These are phyloP conservation scores for Populus deltoides DNA, from an alignment of 345 rosid genomes.

Conservation along the genomic window DNA sequence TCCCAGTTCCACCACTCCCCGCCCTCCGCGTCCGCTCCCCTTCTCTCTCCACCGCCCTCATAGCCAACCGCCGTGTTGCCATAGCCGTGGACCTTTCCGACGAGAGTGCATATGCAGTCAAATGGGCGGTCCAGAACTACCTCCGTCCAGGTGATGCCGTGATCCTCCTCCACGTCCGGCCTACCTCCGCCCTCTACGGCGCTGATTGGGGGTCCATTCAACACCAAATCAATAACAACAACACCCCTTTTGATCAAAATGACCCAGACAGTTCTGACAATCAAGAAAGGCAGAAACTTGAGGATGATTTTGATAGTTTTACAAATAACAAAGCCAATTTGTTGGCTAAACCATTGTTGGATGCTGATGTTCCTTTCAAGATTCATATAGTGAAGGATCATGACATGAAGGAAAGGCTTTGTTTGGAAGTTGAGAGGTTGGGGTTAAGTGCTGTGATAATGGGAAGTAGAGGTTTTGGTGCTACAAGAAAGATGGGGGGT, in stretches of 20 bases:
- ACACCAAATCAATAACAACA: slow-evolving; percentile 19
- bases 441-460: slow-evolving; percentile 31
- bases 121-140: slow-evolving; percentile 31
- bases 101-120: slow-evolving; percentile 29
- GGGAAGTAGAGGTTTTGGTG: slow-evolving; percentile 38
- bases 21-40: slow-evolving; percentile 3
- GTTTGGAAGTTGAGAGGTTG: slow-evolving; percentile 33
- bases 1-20: slow-evolving; percentile 4
- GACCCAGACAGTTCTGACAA: background rate
- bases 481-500: slow-evolving; percentile 12
- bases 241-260: slow-evolving; percentile 8
- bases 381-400: slow-evolving; percentile 36
- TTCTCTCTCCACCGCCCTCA: slow-evolving; percentile 4
- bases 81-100: slow-evolving; percentile 33
- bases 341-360: slow-evolving; percentile 28
- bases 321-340: slow-evolving; percentile 20
- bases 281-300: slow-evolving; percentile 36
- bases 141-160: slow-evolving; percentile 60
- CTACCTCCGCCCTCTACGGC: slow-evolving; percentile 72
- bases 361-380: slow-evolving; percentile 25
- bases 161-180: slow-evolving; percentile 40
- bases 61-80: slow-evolving; percentile 28
- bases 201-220: slow-evolving; percentile 90
- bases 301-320: slow-evolving; percentile 74
- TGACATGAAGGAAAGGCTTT: slow-evolving; percentile 34